Evolutionary conservation across 2,329 filamentous ascomycete genomes (phyloP).

Genomic region (Drechslerella coelobrocha): DNA sequence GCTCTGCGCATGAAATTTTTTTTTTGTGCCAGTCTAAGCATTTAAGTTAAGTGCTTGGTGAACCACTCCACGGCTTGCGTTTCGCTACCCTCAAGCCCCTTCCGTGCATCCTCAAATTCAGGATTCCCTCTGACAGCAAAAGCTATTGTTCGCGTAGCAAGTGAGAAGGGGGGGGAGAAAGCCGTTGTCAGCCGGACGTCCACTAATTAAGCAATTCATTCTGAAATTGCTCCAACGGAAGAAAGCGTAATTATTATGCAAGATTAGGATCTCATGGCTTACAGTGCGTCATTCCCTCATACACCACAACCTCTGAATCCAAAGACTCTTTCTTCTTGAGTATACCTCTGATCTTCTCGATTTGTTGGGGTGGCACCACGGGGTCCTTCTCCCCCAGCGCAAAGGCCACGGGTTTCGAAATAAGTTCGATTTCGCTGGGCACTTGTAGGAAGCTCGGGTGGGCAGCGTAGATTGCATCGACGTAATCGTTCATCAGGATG

Average conservation of each 20-base stretch:
- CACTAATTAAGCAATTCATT: conserved; percentile 6
- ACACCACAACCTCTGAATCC: conserved; percentile 58
- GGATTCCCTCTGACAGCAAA: conserved; percentile 57
- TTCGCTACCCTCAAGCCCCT: conserved; percentile 54
- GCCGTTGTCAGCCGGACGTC: conserved; percentile 5
- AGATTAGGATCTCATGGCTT: conserved; percentile 14
- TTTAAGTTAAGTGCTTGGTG: conserved; percentile 51
- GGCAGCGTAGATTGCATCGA: conserved; percentile 52
- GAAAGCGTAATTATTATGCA: neutral
- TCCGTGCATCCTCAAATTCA: conserved; percentile 53
- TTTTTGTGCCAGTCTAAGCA: too few relatives aligned
- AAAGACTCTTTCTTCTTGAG: conserved; percentile 56
- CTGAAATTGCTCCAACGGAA: neutral
- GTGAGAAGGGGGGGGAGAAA: neutral
- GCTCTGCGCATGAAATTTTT: too few relatives aligned
- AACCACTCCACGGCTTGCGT: conserved; percentile 57
- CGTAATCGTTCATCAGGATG: conserved; percentile 60
- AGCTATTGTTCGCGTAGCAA: too few relatives aligned
- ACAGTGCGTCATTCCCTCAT: conserved; percentile 59
- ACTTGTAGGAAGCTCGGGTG: conserved; percentile 59
- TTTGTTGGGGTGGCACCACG: conserved; percentile 57
- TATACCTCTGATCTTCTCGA: conserved; percentile 58
- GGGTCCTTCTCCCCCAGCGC: conserved; percentile 62
- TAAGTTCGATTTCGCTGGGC: conserved; percentile 62
- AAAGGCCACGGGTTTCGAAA: conserved; percentile 61